These are phyloP conservation scores for Tagetes patula DNA, from an alignment of 129 eudicot species.

Conservation along the genomic window DNA sequence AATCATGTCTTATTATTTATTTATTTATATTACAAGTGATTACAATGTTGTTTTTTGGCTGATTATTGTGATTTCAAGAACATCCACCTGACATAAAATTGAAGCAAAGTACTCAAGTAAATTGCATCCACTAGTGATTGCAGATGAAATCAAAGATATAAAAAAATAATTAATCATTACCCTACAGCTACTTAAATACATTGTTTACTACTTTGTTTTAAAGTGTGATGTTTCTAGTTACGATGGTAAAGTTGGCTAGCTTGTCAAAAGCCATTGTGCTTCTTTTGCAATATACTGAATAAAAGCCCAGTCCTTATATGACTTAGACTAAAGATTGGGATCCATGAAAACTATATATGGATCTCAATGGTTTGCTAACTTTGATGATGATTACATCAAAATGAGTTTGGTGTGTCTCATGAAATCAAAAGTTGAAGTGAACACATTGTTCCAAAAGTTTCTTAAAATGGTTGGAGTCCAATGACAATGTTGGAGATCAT, in stretches of 20 bases:
- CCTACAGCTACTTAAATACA: background rate
- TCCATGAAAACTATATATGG: background rate
- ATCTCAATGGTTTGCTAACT: background rate
- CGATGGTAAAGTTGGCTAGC: background rate
- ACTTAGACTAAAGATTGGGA: background rate
- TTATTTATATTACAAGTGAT: background rate
- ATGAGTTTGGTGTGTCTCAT: background rate
- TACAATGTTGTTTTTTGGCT: background rate
- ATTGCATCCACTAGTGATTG: background rate
- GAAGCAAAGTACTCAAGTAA: background rate
- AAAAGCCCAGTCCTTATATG: background rate
- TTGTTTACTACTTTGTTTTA: background rate
- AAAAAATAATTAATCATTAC: background rate
- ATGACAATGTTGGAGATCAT: background rate
- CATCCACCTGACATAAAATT: background rate
- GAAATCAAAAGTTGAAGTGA: conserved; percentile 3
- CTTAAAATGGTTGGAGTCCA: background rate
- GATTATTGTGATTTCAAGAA: background rate
- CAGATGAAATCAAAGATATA: background rate
- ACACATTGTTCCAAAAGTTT: background rate
- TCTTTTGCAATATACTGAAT: background rate
- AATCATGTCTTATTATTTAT: background rate
- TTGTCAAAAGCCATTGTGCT: background rate
- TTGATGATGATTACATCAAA: background rate
- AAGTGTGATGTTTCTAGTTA: conserved; percentile 4